A percentile compares a stretch with the other conserved stretches of the same genome.
phyloP scores from a whole-genome alignment of 2,329 filamentous ascomycete species.

The Clarireedia homoeocarpa region DNA sequence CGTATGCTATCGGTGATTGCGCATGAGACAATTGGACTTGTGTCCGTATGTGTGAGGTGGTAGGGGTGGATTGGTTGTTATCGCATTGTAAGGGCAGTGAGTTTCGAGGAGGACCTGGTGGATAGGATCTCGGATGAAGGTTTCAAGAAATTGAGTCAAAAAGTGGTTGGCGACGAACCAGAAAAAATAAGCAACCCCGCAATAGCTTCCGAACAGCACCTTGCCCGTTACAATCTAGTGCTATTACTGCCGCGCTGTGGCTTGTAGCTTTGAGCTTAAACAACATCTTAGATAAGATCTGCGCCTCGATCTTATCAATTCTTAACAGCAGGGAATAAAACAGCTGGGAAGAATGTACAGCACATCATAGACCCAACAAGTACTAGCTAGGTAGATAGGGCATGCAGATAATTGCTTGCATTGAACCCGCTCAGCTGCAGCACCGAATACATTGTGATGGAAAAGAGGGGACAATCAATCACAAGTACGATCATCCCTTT shows the following conservation, averaged over 20 bases:
- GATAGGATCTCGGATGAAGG: neutral
- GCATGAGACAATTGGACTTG: conserved; percentile 1
- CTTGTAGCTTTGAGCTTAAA: neutral
- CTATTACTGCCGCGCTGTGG: neutral
- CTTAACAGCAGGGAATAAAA: neutral
- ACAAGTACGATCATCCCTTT: neutral
- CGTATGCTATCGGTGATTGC: neutral
- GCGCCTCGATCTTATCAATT: neutral
- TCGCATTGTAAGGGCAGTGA: neutral
- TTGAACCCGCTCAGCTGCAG: conserved; percentile 8
- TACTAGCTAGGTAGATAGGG: neutral
- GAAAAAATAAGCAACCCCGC: conserved; percentile 5
- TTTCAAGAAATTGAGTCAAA: neutral
- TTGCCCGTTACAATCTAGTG: neutral
- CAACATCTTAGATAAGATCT: neutral
- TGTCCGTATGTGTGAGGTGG: neutral
- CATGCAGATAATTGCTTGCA: conserved; percentile 7
- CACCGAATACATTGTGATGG: neutral
- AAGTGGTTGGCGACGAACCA: conserved; percentile 7
- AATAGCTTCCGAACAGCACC: neutral
- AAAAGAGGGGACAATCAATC: neutral
- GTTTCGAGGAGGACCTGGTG: neutral
- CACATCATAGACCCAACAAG: neutral
- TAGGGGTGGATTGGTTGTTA: neutral
- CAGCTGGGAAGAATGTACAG: neutral